A percentile compares a stretch with the other conserved stretches of the same genome.
Conservation (phyloP, 2,329 filamentous ascomycete species). For the Fusarium tjaetaba region DNA sequence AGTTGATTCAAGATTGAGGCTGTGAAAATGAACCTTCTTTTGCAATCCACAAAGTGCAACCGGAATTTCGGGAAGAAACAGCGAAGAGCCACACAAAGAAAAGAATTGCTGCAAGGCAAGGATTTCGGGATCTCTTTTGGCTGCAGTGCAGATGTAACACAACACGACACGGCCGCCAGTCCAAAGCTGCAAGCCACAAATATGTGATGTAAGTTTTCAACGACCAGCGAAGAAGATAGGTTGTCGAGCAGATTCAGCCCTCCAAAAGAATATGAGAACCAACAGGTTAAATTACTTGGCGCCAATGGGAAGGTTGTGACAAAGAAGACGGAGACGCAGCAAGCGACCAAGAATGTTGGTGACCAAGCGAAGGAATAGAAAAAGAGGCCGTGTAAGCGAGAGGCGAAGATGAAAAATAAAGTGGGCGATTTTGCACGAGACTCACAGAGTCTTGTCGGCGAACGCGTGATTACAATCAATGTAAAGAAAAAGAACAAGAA, state of each 20-base stretch:
- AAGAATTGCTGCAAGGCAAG: slow-evolving; percentile 8
- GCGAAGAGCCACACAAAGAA: slow-evolving; percentile 10
- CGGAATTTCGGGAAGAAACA: slow-evolving; percentile 4
- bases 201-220: slow-evolving; percentile 37
- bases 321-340: neutral
- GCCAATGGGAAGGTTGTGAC: slow-evolving; percentile 2
- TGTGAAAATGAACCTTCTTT: neutral
- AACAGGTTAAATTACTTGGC: slow-evolving; percentile 3
- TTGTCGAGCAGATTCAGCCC: neutral
- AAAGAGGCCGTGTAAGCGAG: slow-evolving; percentile 34
- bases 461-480: slow-evolving; percentile 28
- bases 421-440: slow-evolving; percentile 24
- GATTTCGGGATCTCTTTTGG: slow-evolving; percentile 16
- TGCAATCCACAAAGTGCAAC: neutral
- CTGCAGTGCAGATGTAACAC: slow-evolving; percentile 34
- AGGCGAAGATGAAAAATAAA: slow-evolving; percentile 22
- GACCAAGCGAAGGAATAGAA: neutral
- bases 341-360: neutral
- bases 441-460: slow-evolving; percentile 27
- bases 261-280: neutral
- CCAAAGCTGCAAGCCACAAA: slow-evolving; percentile 29
- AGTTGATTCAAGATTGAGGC: neutral
- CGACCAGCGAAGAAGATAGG: slow-evolving; percentile 31
- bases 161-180: slow-evolving; percentile 11
- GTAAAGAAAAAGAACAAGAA: slow-evolving; percentile 6